A percentile compares a stretch with the other conserved stretches of the same genome.
phyloP scores from a whole-genome alignment of 139 green algal genomes.

The Tetraselmis chui region DNA sequence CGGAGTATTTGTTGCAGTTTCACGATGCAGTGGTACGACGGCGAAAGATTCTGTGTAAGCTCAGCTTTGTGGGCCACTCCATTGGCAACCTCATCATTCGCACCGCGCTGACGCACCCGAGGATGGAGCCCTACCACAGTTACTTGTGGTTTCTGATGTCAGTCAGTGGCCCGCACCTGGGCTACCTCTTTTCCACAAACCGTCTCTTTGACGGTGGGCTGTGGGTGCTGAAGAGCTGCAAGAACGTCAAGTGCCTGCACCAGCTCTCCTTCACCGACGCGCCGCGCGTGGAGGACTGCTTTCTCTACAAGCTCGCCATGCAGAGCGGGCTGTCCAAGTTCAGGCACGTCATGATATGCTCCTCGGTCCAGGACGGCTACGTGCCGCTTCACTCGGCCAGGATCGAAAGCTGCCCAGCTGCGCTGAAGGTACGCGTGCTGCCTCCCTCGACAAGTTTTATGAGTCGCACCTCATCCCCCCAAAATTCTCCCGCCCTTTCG shows the following conservation, averaged over 20 bases:
- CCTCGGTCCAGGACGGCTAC: constrained; percentile 51
- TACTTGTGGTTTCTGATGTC: constrained; percentile 49
- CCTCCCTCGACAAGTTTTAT: no score
- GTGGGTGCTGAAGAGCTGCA: constrained; percentile 37
- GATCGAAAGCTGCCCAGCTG: constrained; percentile 19
- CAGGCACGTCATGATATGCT: constrained; percentile 39
- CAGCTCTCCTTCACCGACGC: constrained; percentile 59
- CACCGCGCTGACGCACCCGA: constrained; percentile 35
- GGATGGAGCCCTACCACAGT: constrained; percentile 30
- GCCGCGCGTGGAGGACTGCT: constrained; percentile 38
- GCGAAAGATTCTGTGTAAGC: constrained; percentile 12
- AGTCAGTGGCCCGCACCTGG: constrained; percentile 56
- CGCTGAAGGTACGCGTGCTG: not conserved
- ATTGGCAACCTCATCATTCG: constrained; percentile 64
- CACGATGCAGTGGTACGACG: not conserved
- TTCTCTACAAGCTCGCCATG: constrained; percentile 46
- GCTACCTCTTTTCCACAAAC: constrained; percentile 53
- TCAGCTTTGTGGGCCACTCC: constrained; percentile 58
- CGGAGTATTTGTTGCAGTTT: constrained; percentile 24
- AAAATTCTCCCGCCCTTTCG: no score
- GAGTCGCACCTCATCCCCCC: no score
- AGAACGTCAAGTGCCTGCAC: constrained; percentile 35
- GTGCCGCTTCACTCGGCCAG: constrained; percentile 51
- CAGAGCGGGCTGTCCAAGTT: constrained; percentile 34
- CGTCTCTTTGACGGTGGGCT: constrained; percentile 45